Evolutionary conservation across 768 basidiomycete species (phyloP), one percentile per base, ranked within the genome.

Genomic region (Pleurotus tuber-regium): DNA sequence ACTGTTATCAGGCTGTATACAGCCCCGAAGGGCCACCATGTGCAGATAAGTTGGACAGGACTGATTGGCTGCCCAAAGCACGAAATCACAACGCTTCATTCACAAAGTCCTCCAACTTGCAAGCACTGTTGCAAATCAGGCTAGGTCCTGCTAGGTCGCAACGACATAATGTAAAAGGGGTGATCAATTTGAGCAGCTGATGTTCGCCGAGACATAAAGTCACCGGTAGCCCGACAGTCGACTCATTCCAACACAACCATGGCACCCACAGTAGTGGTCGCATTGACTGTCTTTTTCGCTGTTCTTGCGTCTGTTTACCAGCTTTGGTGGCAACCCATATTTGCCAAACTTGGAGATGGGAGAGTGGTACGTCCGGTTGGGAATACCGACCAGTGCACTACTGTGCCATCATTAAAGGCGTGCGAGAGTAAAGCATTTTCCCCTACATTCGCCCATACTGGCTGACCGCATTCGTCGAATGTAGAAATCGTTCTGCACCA

Each of bases 381-480:
- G 14, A 81, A 80, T 58, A 57, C 61, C 1, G 53, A 74, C 28
- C 11, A 33, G 16, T 87, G 87, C 64, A 72, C 59, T 19, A 65
- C 61, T 0, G 67, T 86, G 14, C 72, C 76, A 4, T 73, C 77
- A n/a, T 64, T 87, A 16, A 66, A 80, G 53, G 86, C 84, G 19
- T 88, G 86, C 57, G 86, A 88, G 68, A 86, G 86, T 85, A 58
- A 8, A 52, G 26, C 6, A 11, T 33, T 25, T 12, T 35, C 43
- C 35, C 19, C 43, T 12, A 31, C 43, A 26, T 24, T 47, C 19
- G 43, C 18, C 14, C 19, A 18, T n/a, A n/a, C 31, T 19, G 12
- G 18, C 24, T 46, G 35, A 21, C 33, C 14, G 23, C 41, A n/a
- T n/a, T 39, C 11, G 5, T 23, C 28, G n/a, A 19, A 10, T 24